Evolutionary conservation across 2,329 filamentous ascomycete genomes (phyloP).

Genomic region (Fusarium agapanthi): DNA sequence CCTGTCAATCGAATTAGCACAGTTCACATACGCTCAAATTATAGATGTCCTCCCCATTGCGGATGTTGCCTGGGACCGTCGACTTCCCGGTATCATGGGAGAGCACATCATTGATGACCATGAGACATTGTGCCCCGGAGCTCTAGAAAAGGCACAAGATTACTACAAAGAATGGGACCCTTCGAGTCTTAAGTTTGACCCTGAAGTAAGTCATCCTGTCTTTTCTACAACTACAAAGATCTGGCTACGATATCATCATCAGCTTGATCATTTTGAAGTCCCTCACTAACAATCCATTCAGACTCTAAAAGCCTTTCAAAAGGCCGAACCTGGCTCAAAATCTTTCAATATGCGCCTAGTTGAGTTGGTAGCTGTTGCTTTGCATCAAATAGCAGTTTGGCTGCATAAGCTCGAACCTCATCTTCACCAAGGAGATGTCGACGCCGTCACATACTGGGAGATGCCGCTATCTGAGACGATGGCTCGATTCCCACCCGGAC

Average conservation of each 20-base stretch:
- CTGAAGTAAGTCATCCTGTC: neutral
- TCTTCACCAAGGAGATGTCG: conserved; percentile 9
- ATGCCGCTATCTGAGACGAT: conserved; percentile 2
- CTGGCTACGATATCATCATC: neutral
- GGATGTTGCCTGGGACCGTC: conserved; percentile 16
- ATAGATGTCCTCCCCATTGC: conserved; percentile 24
- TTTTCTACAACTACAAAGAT: too few species aligned
- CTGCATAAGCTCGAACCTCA: conserved; percentile 9
- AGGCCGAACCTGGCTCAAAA: neutral
- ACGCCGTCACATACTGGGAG: conserved; percentile 9
- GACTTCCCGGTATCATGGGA: conserved; percentile 13
- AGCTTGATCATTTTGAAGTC: fast-evolving
- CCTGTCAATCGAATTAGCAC: neutral
- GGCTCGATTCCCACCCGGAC: neutral
- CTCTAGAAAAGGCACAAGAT: neutral
- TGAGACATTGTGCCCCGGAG: conserved; percentile 3
- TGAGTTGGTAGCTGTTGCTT: conserved; percentile 1
- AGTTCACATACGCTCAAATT: conserved; percentile 27
- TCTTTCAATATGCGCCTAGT: neutral
- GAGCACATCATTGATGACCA: conserved; percentile 25
- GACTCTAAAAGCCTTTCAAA: neutral
- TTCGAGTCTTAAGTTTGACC: conserved; percentile 9
- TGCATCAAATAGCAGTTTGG: conserved; percentile 13
- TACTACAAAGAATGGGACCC: conserved; percentile 7
- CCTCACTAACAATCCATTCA: fast-evolving